These are phyloP conservation scores for Mycena chlorophos DNA, from an alignment of 768 basidiomycete genomes.

Conservation along the genomic window DNA sequence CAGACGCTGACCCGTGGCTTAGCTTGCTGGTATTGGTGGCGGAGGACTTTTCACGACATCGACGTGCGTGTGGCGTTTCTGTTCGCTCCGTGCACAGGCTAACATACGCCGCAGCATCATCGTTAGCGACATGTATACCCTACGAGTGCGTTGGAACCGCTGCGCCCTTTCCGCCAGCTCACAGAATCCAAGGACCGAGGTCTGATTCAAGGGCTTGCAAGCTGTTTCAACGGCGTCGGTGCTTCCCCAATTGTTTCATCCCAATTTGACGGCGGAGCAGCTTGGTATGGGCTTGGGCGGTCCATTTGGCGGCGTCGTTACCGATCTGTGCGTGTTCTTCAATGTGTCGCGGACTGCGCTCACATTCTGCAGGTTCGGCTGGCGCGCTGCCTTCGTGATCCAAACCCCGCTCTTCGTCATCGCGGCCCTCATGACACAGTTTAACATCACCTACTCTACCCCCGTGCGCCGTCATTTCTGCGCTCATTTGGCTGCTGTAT, in stretches of 20 bases:
- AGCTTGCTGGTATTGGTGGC: conserved; percentile 77
- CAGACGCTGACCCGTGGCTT: not conserved
- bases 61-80: conserved; percentile 44
- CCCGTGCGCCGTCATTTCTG: conserved; percentile 45
- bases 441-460: conserved; percentile 65
- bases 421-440: conserved; percentile 57
- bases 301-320: conserved; percentile 71
- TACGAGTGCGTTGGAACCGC: conserved; percentile 64
- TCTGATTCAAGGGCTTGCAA: conserved; percentile 68
- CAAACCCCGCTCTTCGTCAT: conserved; percentile 68
- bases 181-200: conserved; percentile 55
- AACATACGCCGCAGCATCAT: conserved; percentile 50
- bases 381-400: conserved; percentile 79
- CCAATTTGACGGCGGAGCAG: conserved; percentile 32
- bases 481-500: not conserved
- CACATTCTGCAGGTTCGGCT: conserved; percentile 57
- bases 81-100: not conserved
- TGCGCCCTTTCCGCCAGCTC: not conserved
- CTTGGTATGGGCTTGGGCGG: conserved; percentile 82
- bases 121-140: conserved; percentile 77
- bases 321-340: conserved; percentile 53
- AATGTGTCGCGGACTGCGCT: not conserved
- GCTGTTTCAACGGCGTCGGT: conserved; percentile 74
- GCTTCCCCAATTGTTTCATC: not conserved
- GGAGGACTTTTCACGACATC: conserved; percentile 75